Evolutionary conservation across 2,329 filamentous ascomycete species (phyloP), one percentile per base, ranked within the genome.

Genomic region (Fusarium siculi): DNA sequence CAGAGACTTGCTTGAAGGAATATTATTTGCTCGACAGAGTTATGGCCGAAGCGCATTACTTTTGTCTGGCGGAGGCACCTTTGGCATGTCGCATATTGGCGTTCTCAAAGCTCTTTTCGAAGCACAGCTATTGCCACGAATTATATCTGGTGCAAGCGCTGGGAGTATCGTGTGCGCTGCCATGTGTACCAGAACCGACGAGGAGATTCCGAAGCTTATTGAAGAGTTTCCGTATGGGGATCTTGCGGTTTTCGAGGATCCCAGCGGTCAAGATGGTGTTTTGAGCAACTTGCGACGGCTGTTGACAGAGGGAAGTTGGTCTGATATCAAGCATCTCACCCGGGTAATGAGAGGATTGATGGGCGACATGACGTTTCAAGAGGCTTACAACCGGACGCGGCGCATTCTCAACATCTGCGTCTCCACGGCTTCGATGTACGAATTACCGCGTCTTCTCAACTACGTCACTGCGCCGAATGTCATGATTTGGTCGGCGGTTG

Each of bases 381-480:
- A 98, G 82, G 94, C 95, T 2, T 98, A 98, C 84, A 97, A 97
- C 79, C 92, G 95, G n/a, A 97, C 95, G 0, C 90, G 94, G 34
- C 90, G 95, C 66, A 95, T 98, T 69, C 89, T 97, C 78, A 98
- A 98, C 80, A 97, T 98, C 42, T 95, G 93, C 66, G 95, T 98
- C 11, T 97, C 95, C 0, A 94, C 93, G 5, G 93, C 94, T 3
- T 94, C 93, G 21, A 88, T 96, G 61, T 96, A 97, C 80, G 95
- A 98, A 79, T 86, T 97, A 21, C 96, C 95, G 1, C 87, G 93
- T 42, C 85, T 98, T 0, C 87, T 98, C 75, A 98, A 98, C 81
- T 98, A 97, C 78, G 89, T 97, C 66, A 98, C 96, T 0, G 93
- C 96, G 0, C 95, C 96, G 0, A 96, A 98, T 79, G 95, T 98